Percentiles rank a stretch among this genome's conserved stretches.
Evolutionary conservation across 106 monocot species (phyloP).

Genomic region (Dendrobium officinale): DNA sequence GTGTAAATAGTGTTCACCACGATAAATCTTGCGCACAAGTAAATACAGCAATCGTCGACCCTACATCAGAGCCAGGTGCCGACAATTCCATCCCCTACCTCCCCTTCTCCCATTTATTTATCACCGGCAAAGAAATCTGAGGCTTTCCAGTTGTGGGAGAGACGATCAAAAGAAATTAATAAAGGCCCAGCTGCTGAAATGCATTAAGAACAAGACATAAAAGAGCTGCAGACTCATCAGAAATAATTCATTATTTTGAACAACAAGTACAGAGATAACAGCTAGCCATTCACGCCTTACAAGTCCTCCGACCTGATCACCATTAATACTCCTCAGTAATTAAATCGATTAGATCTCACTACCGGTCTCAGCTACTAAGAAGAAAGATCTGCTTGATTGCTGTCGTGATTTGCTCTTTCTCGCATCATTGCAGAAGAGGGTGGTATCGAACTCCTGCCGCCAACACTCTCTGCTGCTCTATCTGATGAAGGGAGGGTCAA

Average conservation of each 20-base stretch:
- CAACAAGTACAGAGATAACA: not conserved
- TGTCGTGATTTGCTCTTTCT: not conserved
- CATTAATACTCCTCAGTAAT: not conserved
- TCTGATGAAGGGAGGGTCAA: not conserved
- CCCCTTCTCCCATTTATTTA: too few relatives aligned
- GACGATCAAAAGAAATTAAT: too few relatives aligned
- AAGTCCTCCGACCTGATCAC: too few relatives aligned
- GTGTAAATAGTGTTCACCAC: too few relatives aligned
- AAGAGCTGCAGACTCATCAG: not conserved
- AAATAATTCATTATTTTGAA: not conserved
- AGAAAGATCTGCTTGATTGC: not conserved
- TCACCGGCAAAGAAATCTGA: too few relatives aligned
- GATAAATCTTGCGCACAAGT: too few relatives aligned
- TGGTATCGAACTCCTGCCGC: conserved; percentile 9
- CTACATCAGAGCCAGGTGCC: too few relatives aligned
- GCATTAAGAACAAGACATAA: not conserved
- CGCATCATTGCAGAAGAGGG: not conserved
- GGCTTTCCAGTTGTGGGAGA: too few relatives aligned
- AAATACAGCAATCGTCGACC: too few relatives aligned
- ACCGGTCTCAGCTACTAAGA: not conserved
- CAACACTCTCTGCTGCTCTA: conserved; percentile 21
- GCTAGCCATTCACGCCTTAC: too few relatives aligned
- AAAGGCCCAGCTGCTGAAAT: not conserved
- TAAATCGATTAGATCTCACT: not conserved
- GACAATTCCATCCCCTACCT: too few relatives aligned